Evolutionary conservation across 352 stramenopile species (phyloP), one percentile per base, ranked within the genome.

Genomic region (Globisporangium camurandrum): DNA sequence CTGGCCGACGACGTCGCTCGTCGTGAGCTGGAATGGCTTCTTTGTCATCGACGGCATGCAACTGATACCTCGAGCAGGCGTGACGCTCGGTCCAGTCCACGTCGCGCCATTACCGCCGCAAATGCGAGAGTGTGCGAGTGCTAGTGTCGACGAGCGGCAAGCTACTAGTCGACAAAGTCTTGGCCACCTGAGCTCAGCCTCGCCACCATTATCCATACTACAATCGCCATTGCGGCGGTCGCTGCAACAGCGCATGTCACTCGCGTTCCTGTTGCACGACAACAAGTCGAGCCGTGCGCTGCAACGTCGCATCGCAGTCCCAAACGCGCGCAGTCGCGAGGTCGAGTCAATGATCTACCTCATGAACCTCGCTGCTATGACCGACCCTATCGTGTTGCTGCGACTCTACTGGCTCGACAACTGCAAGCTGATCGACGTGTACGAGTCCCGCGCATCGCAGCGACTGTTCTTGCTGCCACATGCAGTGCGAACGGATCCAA

Each of bases 301-400:
- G 12, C 14, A 42, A 34, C 23, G 23, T 1, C 33, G 4, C 16
- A 41, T 57, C 10, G 22, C 28, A 4, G 16, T 47, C 20, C 20
- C 39, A 28, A 41, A 45, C 16, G 40, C 47, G 3, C 38, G 49
- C 9, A 42, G 28, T 26, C 31, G 23, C 16, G 38, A 59, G n/a
- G 53, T 59, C 2, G 31, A 59, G 47, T 54, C 53, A 6, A 55
- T 42, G 39, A 49, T 59, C 36, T 54, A 46, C 24, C 26, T 59
- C 17, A 55, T 55, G 46, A 59, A 59, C 16, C 14, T 59, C 2
- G 47, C 53, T 1, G 47, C 30, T 19, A 59, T 59, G 53, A 55
- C 53, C 16, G 43, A 59, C 9, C 53, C 38, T 17, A 37, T 49
- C 28, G 28, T 55, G 20, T 28, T 55, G 7, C n/a, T 55, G 6